Evolutionary conservation across 805 yeast genomes (phyloP), one percentile per base, ranked within the genome.

Genomic region (Teunomyces aglyptinius): DNA sequence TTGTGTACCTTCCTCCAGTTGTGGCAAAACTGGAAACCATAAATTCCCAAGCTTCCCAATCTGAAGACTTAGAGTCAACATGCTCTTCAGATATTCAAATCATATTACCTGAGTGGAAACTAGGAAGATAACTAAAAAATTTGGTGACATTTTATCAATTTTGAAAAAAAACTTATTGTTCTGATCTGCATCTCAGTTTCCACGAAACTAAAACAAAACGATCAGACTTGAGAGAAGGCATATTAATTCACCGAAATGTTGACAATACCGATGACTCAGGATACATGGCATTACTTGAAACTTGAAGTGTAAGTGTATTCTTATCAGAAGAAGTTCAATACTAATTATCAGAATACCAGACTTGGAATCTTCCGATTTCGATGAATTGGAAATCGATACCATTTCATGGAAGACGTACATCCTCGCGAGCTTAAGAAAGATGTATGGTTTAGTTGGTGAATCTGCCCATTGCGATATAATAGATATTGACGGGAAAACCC

Each of bases 401-500:
- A 46, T 57, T 12, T 52, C 58, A 1, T 57, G 61, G 61, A 55
- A 57, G 38, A 51, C 50, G n/a, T 22, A 51, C 24, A 44, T 57
- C 3, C 41, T 45, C 10, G 43, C 52, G 12, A 44, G 53, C 38
- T 33, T 57, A 36, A 46, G 38, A 31, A 51, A 51, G n/a, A 39
- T 48, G 34, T 50, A 57, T 28, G 61, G 60, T 3, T 7, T 53
- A 35, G 44, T 57, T 11, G 61, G 60, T 13, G 60, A 55, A 31
- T 44, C 60, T 6, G 18, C 55, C 22, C 53, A 47, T 27, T 54
- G 49, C 20, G 60, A 57, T 33, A 24, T 57, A 6, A 33, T 56
- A 24, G 57, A 53, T 20, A 36, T 34, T 35, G 32, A 22, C 11
- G 43, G 41, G 3, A 47, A 43, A 20, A 10, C 24, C 8, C 47